A percentile compares a stretch with the other conserved stretches of the same genome.
These are phyloP conservation scores for Sugiyamaella paludigena DNA, from an alignment of 1,139 yeast species.

Conservation along the genomic window DNA sequence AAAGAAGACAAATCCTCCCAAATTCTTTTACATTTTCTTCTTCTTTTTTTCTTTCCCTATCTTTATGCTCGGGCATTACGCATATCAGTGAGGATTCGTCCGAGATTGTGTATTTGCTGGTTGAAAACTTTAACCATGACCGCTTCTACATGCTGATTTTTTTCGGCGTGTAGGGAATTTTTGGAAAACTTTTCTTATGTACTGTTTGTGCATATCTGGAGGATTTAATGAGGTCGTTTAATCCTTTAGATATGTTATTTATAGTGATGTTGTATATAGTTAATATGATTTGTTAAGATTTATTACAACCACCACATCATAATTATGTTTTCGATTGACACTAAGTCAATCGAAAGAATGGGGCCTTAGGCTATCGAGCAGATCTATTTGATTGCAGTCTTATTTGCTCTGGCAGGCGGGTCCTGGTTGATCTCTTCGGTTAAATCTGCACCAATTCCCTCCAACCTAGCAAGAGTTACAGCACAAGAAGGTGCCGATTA, in stretches of 20 bases:
- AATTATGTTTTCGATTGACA: no score
- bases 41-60: constrained; percentile 49
- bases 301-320: no score
- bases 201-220: not conserved
- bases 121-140: constrained; percentile 99
- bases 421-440: no score
- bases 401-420: no score
- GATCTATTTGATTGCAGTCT: no score
- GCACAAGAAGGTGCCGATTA: no score
- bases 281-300: no score
- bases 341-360: no score
- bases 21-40: constrained; percentile 9
- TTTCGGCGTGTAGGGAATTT: constrained; percentile 62
- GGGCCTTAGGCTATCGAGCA: no score
- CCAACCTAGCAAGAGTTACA: no score
- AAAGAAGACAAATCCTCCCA: not conserved
- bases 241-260: not conserved
- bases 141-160: constrained; percentile 64
- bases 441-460: no score
- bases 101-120: constrained; percentile 99
- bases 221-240: constrained; percentile 9
- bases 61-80: constrained; percentile 99
- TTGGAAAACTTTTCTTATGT: constrained; percentile 48
- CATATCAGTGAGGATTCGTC: constrained; percentile 99
- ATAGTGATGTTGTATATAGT: no score